Evolutionary conservation across 2,329 filamentous ascomycete genomes (phyloP).

Genomic region (Penicillium sp.): DNA sequence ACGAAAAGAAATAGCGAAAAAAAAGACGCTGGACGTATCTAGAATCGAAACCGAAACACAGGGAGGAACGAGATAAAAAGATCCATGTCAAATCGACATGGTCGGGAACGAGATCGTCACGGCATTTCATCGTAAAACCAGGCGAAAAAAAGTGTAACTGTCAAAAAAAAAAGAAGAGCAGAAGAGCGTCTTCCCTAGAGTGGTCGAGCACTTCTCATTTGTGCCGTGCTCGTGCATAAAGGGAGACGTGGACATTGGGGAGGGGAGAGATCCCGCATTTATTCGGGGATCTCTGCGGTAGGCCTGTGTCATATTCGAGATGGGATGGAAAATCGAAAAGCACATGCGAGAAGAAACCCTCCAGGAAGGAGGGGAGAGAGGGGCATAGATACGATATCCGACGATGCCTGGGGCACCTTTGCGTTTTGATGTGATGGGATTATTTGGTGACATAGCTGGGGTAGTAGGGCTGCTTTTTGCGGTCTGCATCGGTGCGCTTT

Average conservation of each 20-base stretch:
- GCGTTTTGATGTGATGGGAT: not conserved
- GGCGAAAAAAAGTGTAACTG: no score
- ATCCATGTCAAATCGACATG: constrained; percentile 12
- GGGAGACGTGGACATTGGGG: not conserved
- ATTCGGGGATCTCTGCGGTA: not conserved
- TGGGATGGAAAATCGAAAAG: not conserved
- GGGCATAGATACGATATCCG: constrained; percentile 1
- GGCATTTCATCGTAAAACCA: constrained; percentile 30
- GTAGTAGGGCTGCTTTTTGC: constrained; percentile 38
- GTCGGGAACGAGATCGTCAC: constrained; percentile 26
- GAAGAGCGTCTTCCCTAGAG: not conserved
- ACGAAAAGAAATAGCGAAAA: not conserved
- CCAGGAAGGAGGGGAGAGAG: constrained; percentile 8
- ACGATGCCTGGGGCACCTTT: no score
- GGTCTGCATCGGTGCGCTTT: constrained; percentile 42
- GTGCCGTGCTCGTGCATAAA: not conserved
- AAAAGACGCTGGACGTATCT: constrained; percentile 24
- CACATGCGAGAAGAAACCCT: constrained; percentile 6
- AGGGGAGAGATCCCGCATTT: not conserved
- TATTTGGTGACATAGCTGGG: constrained; percentile 36
- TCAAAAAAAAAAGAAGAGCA: not conserved
- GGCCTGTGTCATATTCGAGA: constrained; percentile 6
- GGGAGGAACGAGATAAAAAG: constrained; percentile 3
- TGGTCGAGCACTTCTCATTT: constrained; percentile 5
- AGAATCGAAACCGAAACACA: constrained; percentile 21